Base-by-base conservation (phyloP, 139 green algal species). In the Asterochloris sp. region DNA sequence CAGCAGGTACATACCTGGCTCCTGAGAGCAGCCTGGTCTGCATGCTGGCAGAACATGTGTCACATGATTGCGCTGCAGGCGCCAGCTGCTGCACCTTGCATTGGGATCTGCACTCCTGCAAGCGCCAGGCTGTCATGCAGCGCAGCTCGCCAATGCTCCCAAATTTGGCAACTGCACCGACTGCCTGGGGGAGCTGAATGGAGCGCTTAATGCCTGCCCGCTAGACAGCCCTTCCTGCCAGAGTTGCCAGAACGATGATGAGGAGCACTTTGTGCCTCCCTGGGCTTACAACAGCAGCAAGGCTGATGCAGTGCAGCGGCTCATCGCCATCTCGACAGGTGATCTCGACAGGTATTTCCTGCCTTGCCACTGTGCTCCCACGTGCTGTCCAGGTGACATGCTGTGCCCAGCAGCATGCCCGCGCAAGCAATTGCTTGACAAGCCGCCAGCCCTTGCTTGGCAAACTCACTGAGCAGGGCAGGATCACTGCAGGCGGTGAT, bases 111-210 rank as follows among this genome's bases (percentile, higher is more conserved):
- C 38, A 54, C 38, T 54, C 6, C 38, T 54, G 38, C 38, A 6
- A 54, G 38, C 6, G 38, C 38, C 38, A 54, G 38, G 76, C 76
- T 69, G 54, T 21, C 17, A n/a, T 17, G 77, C 77, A 63, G 77
- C 77, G 21, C 29, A 73, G 14, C 62, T 73, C 24, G 83, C 85
- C 16, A 24, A 69, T 1, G 9, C 85, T 15, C 87, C 88, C 10
- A 6, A 24, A 0, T 62, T 81, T 9, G 89, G 89, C 21, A 74
- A 87, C 73, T 92, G 89, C 78, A 26, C 83, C 13, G 89, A 92
- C 14, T 93, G 89, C 85, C 87, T 93, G 12, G 90, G 89, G 15
- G 83, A 90, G 62, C 47, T 94, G 23, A 90, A 93, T n/a, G 84
- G 88, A 13, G 85, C 83, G 11, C 85, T 94, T 0, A 93, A 94